Conservation (phyloP, 2,329 filamentous ascomycete species). For the Helminthosporium solani region DNA sequence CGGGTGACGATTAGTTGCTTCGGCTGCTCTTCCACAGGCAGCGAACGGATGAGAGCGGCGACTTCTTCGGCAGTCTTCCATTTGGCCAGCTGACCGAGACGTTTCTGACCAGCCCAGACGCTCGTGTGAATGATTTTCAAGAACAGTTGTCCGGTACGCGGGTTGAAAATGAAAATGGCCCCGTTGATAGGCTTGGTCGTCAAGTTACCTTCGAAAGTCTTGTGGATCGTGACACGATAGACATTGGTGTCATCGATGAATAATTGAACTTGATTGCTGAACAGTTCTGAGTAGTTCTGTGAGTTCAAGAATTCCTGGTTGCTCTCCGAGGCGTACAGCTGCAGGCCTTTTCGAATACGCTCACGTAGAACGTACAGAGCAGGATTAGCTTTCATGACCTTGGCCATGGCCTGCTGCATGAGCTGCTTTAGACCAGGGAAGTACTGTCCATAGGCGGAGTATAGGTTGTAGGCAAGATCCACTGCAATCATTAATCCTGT, state of each 20-base stretch:
- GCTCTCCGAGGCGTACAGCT: conserved; percentile 96
- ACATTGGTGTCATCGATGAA: conserved; percentile 99
- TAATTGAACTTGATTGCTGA: conserved; percentile 97
- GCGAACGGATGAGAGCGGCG: conserved; percentile 88
- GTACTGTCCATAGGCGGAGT: conserved; percentile 97
- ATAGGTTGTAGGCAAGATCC: conserved; percentile 95
- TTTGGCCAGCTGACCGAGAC: conserved; percentile 95
- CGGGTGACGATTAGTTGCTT: conserved; percentile 98
- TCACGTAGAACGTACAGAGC: conserved; percentile 94
- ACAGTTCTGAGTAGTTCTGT: conserved; percentile 98
- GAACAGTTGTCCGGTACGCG: conserved; percentile 95
- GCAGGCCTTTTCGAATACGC: conserved; percentile 96
- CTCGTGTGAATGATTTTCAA: conserved; percentile 99
- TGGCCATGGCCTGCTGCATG: conserved; percentile 97
- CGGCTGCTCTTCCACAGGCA: conserved; percentile 96
- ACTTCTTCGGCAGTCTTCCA: conserved; percentile 99
- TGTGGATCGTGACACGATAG: conserved; percentile 98
- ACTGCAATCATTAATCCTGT: conserved; percentile 98
- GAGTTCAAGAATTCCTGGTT: conserved; percentile 99
- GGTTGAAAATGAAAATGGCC: conserved; percentile 99
- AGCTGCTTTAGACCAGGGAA: conserved; percentile 96
- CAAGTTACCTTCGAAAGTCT: conserved; percentile 98
- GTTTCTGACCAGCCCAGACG: conserved; percentile 98
- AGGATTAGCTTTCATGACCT: conserved; percentile 99
- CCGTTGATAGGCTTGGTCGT: conserved; percentile 99